phyloP scores from a whole-genome alignment of 345 rosid genomes.

The Murraya koenigii region DNA sequence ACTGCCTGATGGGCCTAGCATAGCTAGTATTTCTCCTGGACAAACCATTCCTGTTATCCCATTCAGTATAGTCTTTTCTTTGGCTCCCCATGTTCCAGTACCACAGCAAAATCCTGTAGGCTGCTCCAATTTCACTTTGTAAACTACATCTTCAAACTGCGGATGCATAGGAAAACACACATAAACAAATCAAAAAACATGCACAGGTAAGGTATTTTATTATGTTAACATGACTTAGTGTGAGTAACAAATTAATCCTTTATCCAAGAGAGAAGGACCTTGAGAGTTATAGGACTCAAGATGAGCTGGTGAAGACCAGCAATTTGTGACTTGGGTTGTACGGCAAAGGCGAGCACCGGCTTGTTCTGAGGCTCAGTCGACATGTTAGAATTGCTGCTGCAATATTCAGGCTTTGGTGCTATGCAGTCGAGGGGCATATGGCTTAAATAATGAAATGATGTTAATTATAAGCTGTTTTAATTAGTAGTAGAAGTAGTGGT shows the following conservation, averaged over 20 bases:
- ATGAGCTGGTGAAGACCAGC: constrained; percentile 31
- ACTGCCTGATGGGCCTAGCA: constrained; percentile 98
- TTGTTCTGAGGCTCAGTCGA: constrained; percentile 36
- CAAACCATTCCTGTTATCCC: constrained; percentile 81
- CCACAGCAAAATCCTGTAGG: constrained; percentile 47
- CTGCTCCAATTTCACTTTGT: constrained; percentile 72
- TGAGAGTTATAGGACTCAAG: constrained; percentile 66
- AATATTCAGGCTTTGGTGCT: constrained; percentile 55
- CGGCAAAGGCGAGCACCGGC: constrained; percentile 42
- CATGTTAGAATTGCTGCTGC: constrained; percentile 21
- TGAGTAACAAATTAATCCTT: too few relatives aligned
- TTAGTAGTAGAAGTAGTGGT: not conserved
- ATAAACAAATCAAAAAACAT: constrained; percentile 1
- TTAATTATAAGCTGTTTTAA: not conserved
- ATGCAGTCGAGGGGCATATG: constrained; percentile 47
- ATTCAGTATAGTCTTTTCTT: constrained; percentile 75
- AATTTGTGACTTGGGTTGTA: constrained; percentile 39
- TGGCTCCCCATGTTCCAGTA: constrained; percentile 45
- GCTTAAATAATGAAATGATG: constrained; percentile 17
- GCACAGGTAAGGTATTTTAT: not conserved
- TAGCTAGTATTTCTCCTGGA: constrained; percentile 93
- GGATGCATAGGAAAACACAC: not conserved
- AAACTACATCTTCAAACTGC: constrained; percentile 93
- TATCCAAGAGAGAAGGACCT: constrained; percentile 39
- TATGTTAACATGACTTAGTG: not conserved